A percentile compares a stretch with the other conserved stretches of the same genome.
phyloP scores from a whole-genome alignment of 176 grass and related monocot species.

The Luzula sylvatica region DNA sequence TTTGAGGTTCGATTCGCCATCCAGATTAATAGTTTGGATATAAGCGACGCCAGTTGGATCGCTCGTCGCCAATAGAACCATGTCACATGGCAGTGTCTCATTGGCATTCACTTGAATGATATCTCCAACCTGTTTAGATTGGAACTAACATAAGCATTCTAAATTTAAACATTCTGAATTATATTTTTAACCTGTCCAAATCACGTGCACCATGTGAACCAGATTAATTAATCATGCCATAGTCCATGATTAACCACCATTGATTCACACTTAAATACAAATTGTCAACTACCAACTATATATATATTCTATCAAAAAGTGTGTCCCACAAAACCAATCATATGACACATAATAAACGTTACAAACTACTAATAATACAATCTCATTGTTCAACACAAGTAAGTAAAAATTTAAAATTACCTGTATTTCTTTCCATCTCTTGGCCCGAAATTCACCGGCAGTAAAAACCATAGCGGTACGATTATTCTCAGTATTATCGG shows the following conservation, averaged over 20 bases:
- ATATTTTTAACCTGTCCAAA: neutral
- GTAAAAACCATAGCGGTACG: constrained; percentile 28
- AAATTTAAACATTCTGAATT: neutral
- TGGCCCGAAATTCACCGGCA: constrained; percentile 44
- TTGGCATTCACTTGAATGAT: constrained; percentile 40
- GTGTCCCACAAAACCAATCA: constrained; percentile 7
- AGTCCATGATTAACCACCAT: neutral
- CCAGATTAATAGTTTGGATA: constrained; percentile 94
- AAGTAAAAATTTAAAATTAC: constrained; percentile 9
- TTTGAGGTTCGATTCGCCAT: constrained; percentile 98
- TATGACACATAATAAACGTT: too few relatives aligned
- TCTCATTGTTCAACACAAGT: too few relatives aligned
- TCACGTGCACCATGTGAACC: constrained; percentile 20
- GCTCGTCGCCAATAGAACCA: constrained; percentile 78
- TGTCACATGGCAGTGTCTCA: constrained; percentile 88
- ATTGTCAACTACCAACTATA: constrained; percentile 4
- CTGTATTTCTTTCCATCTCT: constrained; percentile 56
- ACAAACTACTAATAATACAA: too few relatives aligned
- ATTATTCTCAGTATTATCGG: constrained; percentile 72
- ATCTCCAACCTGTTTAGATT: constrained; percentile 33
- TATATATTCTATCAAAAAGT: constrained; percentile 4
- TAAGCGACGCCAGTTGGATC: constrained; percentile 83
- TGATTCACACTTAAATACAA: neutral
- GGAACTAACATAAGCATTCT: neutral
- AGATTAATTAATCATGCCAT: neutral